Percentiles rank a stretch among this genome's conserved stretches.
Evolutionary conservation across 148 eudicot genomes (phyloP).

Genomic region (Camellia granthamiana): DNA sequence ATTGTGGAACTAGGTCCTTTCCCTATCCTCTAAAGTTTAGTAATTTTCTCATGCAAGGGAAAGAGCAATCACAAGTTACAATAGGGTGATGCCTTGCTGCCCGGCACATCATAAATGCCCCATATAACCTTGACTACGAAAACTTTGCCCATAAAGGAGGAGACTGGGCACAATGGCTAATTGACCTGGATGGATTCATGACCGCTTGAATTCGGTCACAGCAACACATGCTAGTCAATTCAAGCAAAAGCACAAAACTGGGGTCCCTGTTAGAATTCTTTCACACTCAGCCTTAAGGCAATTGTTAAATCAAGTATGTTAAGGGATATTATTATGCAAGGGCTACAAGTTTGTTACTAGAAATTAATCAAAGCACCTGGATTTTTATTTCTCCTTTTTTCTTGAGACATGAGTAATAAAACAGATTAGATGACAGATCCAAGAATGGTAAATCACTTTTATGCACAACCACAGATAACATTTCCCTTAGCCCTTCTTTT

Average conservation of each 20-base stretch:
- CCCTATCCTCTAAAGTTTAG: neutral
- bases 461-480: neutral
- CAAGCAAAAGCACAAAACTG: neutral
- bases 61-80: neutral
- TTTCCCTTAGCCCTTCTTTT: neutral
- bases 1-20: neutral
- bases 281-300: neutral
- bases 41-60: neutral
- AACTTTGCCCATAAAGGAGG: neutral
- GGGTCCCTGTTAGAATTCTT: constrained; percentile 5
- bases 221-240: neutral
- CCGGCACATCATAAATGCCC: neutral
- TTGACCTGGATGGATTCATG: too few species aligned
- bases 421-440: neutral
- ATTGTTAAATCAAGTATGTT: neutral
- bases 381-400: neutral
- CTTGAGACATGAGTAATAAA: neutral
- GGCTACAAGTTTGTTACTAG: neutral
- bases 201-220: neutral
- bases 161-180: too few species aligned
- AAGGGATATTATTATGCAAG: neutral
- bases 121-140: neutral
- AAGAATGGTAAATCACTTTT: neutral
- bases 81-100: too few species aligned
- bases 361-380: neutral